Evolutionary conservation across 768 basidiomycete species (phyloP).

Genomic region (Mycena rosella): DNA sequence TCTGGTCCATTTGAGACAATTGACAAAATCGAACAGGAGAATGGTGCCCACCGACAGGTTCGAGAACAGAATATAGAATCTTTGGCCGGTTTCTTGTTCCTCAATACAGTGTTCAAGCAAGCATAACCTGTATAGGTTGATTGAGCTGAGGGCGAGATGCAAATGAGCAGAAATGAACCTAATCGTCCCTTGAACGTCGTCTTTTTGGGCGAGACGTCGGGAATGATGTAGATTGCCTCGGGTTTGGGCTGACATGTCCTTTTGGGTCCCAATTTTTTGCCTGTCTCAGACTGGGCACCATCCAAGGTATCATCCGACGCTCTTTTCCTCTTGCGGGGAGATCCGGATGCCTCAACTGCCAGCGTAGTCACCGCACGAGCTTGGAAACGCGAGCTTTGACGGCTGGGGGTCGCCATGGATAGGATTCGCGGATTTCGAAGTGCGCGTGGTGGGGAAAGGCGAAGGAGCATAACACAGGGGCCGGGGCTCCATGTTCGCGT

Average conservation of each 20-base stretch:
- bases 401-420: constrained; percentile 22
- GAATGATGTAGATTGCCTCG: constrained; percentile 72
- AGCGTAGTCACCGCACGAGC: neutral
- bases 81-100: constrained; percentile 74
- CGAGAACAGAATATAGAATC: constrained; percentile 82
- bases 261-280: neutral
- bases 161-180: constrained; percentile 48
- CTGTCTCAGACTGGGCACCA: neutral
- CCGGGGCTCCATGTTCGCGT: neutral
- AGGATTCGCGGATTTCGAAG: neutral
- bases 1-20: constrained; percentile 49
- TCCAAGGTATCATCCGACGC: neutral
- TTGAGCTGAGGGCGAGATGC: neutral
- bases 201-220: constrained; percentile 73
- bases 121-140: constrained; percentile 67
- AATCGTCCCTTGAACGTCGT: constrained; percentile 80
- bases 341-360: neutral
- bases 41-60: constrained; percentile 64
- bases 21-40: neutral
- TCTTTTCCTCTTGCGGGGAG: constrained; percentile 17
- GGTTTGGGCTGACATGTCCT: constrained; percentile 48
- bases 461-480: constrained; percentile 21
- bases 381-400: constrained; percentile 29
- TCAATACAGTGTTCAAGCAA: constrained; percentile 87
- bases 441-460: neutral